Percentiles rank a stretch among this genome's conserved stretches.
These are phyloP conservation scores for Neocallimastix lanati DNA, from an alignment of 192 early-diverging fungal genomes.

Conservation along the genomic window DNA sequence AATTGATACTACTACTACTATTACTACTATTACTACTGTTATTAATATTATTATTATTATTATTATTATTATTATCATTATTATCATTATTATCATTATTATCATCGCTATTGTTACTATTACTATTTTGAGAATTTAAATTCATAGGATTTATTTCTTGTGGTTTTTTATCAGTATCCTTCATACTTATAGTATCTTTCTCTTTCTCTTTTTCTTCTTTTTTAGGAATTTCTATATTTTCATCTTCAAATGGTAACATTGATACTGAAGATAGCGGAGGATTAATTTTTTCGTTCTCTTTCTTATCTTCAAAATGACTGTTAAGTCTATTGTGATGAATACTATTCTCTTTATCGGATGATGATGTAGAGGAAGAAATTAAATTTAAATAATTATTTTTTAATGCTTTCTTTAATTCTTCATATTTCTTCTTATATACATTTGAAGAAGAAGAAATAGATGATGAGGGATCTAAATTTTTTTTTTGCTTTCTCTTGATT, in stretches of 20 bases:
- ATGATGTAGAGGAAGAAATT: neutral
- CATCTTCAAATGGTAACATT: neutral
- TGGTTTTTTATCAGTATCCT: no score
- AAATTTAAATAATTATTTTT: neutral
- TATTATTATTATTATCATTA: no score
- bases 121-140: no score
- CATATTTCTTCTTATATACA: neutral
- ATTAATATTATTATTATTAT: no score
- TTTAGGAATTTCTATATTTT: neutral
- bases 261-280: neutral
- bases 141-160: no score
- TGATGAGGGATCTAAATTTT: neutral
- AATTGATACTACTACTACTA: neutral
- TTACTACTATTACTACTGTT: no score
- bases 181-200: no score
- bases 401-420: neutral
- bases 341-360: neutral
- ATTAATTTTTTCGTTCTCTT: neutral
- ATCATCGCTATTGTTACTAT: no score
- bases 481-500: neutral
- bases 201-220: neutral
- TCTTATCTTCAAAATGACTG: no score
- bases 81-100: no score
- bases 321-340: no score
- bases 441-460: neutral